Evolutionary conservation across 331 rosid genomes (phyloP).

Genomic region (Erythrophleum ivorense): DNA sequence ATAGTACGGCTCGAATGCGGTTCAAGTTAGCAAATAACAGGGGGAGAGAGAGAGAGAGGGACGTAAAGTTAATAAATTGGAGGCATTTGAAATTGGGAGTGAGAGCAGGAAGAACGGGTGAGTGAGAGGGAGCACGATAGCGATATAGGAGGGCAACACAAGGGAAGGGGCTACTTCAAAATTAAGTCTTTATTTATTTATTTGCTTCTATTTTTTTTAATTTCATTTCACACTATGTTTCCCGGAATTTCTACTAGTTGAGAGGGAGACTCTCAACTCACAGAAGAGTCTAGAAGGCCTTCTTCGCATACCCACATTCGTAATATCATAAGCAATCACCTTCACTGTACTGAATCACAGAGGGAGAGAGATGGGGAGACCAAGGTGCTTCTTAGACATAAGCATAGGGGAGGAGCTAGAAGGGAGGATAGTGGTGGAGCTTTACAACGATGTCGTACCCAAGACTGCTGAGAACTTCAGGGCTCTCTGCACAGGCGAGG

Average conservation of each 20-base stretch:
- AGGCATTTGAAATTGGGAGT: not conserved
- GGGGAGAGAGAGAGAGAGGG: too few relatives aligned
- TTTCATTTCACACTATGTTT: too few relatives aligned
- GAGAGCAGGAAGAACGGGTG: too few relatives aligned
- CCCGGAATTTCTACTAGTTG: not conserved
- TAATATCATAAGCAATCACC: not conserved
- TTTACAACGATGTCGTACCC: constrained; percentile 72
- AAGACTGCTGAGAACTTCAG: constrained; percentile 85
- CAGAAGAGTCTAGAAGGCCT: constrained; percentile 35
- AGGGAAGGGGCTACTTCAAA: not conserved
- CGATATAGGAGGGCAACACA: too few relatives aligned
- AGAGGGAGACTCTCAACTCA: not conserved
- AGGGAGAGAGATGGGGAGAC: constrained; percentile 53
- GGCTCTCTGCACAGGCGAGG: constrained; percentile 89
- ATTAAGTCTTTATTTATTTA: too few relatives aligned
- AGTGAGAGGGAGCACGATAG: too few relatives aligned
- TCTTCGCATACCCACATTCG: not conserved
- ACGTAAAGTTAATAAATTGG: too few relatives aligned
- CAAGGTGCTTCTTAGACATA: constrained; percentile 82
- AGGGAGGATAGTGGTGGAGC: constrained; percentile 84
- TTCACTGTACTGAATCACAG: not conserved
- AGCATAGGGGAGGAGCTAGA: constrained; percentile 87
- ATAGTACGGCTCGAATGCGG: too few relatives aligned
- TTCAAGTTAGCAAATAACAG: too few relatives aligned
- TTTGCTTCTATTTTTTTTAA: too few relatives aligned